Evolutionary conservation across 2,329 filamentous ascomycete genomes (phyloP), one percentile per base, ranked within the genome.

Genomic region (Emericellopsis atlantica): DNA sequence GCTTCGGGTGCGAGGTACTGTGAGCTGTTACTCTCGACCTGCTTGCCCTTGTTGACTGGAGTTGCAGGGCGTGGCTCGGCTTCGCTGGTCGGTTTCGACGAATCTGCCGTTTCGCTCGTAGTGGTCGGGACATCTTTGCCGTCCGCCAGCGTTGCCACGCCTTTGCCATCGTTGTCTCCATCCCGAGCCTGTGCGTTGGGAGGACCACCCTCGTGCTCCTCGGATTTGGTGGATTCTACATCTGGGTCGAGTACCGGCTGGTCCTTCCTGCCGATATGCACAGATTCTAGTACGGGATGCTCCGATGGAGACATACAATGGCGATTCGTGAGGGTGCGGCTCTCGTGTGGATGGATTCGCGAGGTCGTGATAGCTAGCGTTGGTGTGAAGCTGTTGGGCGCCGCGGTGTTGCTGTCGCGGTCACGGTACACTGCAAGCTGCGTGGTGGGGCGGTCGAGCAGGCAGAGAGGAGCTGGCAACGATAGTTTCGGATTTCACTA

Each of bases 1-100:
- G 69, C 59, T 45, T 71, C 66, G 44, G 71, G 66, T 21, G 65
- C 64, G 37, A 75, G 52, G 34, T 29, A 31, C 8, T 37, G 40
- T 22, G 16, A 22, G 15, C 37, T 33, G 2, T 67, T 73, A 32
- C n/a, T 12, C 12, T 39, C 49, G 23, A 43, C 39, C 36, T 55
- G 54, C 43, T 56, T 57, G 40, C 48, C 47, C 45, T 51, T 54
- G 37, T 33, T 35, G 32, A 31, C 12, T 15, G 22, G 37, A 6
- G 41, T 39, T 8, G 32, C 11, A 23, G 41, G 37, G 10, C 37
- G 36, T 15, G 26, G 26, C 26, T 29, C 26, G 8, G 32, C 10
- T 35, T 26, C 18, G 36, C 21, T 38, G 36, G 21, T 24, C 14
- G 24, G 22, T 12, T 33, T 35, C 16, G 21, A 22, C 39, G 31